Base-by-base conservation (phyloP, 2,329 filamentous ascomycete genomes). In the Phyllosticta ampelicida region DNA sequence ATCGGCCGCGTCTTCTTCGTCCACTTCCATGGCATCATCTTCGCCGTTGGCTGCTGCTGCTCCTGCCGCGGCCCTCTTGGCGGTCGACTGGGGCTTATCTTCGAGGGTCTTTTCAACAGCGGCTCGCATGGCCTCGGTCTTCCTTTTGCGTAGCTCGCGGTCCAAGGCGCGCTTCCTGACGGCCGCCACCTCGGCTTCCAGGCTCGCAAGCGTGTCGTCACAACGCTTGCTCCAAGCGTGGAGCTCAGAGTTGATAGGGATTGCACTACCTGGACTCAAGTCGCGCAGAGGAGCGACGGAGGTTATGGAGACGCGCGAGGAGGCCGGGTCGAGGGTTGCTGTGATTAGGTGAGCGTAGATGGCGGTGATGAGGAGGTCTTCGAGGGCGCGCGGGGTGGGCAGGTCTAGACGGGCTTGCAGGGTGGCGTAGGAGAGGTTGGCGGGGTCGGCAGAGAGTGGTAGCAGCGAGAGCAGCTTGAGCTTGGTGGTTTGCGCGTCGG, bases 391-490 rank as follows among this genome's bases (percentile, higher is more conserved):
- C 21, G 81, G 70, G 30, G 81, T 82, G 28, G 80, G 68, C 16
- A 97, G 83, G 57, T 80, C 82, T 51, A 99, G 83, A 0, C 80
- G 78, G 6, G 70, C 63, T 66, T 86, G 82, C 20, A 97, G 83
- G 29, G 81, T 76, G 19, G 77, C 68, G 74, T 99, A 99, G 55
- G 81, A 86, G 21, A 97, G 84, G 48, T 74, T 74, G 19, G 64
- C 61, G 66, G 84, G 82, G 62, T 86, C 81, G 61, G 83, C 81
- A 60, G 89, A 86, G 61, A 96, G 84, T 0, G 89, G 86, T 51
- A 99, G 80, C 61, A 99, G 83, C 19, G 90, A 90, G 48, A 99
- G 86, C 68, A 96, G 89, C 56, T 90, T 87, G 50, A 99, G 87
- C 75, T 99, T 99, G 62, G 85, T 80, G 50, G 79, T 75, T 75